Evolutionary conservation across 176 grass and related monocot species (phyloP), one percentile per base, ranked within the genome.

Genomic region (Musa schizocarpa): DNA sequence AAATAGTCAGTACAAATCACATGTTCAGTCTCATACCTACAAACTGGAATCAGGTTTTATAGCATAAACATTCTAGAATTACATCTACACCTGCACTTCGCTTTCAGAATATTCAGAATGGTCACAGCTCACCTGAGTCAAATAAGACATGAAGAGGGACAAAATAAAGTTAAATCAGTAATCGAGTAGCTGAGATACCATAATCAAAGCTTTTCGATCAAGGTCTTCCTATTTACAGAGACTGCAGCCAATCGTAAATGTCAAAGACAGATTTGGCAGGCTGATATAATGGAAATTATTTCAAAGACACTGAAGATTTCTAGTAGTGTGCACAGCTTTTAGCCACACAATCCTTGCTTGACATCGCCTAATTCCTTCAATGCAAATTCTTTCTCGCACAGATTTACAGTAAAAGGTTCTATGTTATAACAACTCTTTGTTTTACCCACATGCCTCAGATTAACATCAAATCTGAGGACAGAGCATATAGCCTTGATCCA

Each of bases 401-500:
- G 50, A 59, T 68, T 54, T 58, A 74, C 29, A 43, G 52, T 49
- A 54, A 10, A 75, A 80, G 56, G 54, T 20, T 82, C 52, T 72
- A 26, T 53, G 53, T 26, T 51, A 71, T 34, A 71, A 24, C 69
- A 53, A 49, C 79, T 72, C 22, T 12, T 83, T 21, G 63, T 62
- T 54, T 76, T 82, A 72, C 29, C 54, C 54, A 53, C 62, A 65
- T n/a, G 73, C 81, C 69, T 76, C 78, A 83, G 81, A 63, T 64
- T 64, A 74, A 1, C 23, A 74, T 81, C 81, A 72, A 84, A 80
- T 70, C 72, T 81, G 63, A 87, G 61, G 76, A 83, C 75, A 27
- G 70, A 83, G 23, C 74, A 84, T 76, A 91, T 3, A 50, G 68
- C 69, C 77, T 26, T 80, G 62, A 91, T 77, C 90, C 90, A 98